phyloP scores from a whole-genome alignment of 768 basidiomycete species.

The Lanmaoa rubissima region DNA sequence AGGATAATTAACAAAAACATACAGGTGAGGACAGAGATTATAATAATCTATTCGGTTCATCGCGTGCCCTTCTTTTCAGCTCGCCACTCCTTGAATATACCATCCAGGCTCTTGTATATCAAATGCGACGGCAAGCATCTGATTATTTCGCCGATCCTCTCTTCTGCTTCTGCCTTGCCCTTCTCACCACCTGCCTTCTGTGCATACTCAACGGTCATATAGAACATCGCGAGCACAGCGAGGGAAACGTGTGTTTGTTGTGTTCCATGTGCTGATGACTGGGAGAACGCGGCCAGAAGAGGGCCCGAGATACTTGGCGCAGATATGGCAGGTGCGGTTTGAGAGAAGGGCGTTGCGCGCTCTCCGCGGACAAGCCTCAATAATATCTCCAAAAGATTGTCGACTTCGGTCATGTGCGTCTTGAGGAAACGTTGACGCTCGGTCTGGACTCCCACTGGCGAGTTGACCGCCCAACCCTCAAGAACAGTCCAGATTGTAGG shows the following conservation, averaged over 20 bases:
- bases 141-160: slow-evolving; percentile 84
- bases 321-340: slow-evolving; percentile 58
- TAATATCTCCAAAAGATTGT: slow-evolving; percentile 91
- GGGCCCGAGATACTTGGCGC: slow-evolving; percentile 67
- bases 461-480: slow-evolving; percentile 87
- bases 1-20: slow-evolving; percentile 10
- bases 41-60: slow-evolving; percentile 19
- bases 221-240: slow-evolving; percentile 88
- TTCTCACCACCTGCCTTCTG: slow-evolving; percentile 63
- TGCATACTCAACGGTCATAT: slow-evolving; percentile 81
- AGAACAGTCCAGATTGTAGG: slow-evolving; percentile 90
- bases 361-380: slow-evolving; percentile 90
- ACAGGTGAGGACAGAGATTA: background rate
- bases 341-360: slow-evolving; percentile 69
- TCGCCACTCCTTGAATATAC: slow-evolving; percentile 91
- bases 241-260: slow-evolving; percentile 95
- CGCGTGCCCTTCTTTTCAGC: slow-evolving; percentile 76
- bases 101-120: slow-evolving; percentile 89
- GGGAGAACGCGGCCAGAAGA: slow-evolving; percentile 64
- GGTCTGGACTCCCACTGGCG: slow-evolving; percentile 66
- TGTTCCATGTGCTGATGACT: slow-evolving; percentile 75
- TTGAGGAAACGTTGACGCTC: slow-evolving; percentile 88
- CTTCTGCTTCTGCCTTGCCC: slow-evolving; percentile 71
- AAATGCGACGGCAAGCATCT: slow-evolving; percentile 83
- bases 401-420: slow-evolving; percentile 81